A percentile compares a stretch with the other conserved stretches of the same genome.
Conservation (phyloP, 2,329 filamentous ascomycete genomes). For the Aureobasidium sp. region DNA sequence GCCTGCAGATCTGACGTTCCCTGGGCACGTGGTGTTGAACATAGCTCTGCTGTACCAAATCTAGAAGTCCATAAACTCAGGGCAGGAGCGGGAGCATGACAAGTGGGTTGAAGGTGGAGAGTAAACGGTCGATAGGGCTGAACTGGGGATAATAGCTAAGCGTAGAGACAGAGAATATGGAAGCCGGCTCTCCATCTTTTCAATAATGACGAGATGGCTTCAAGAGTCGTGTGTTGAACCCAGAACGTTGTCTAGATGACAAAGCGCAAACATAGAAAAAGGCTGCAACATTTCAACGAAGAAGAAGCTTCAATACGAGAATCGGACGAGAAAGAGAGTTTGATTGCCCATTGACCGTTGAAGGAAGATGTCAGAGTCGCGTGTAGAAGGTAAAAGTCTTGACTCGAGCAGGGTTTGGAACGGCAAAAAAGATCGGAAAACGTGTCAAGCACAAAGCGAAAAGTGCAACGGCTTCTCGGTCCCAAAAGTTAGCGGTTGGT, state of each 20-base stretch:
- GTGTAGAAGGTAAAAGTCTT: background rate
- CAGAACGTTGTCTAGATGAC: background rate
- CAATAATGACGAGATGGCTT: background rate
- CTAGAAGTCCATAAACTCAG: background rate
- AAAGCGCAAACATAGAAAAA: background rate
- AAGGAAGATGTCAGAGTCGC: background rate
- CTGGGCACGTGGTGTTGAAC: background rate
- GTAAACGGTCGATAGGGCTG: slow-evolving; percentile 5
- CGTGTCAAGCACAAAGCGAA: background rate
- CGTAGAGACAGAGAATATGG: background rate
- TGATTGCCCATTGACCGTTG: slow-evolving; percentile 9
- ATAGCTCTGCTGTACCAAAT: background rate
- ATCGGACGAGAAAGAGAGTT: background rate
- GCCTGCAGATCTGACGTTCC: slow-evolving; percentile 3
- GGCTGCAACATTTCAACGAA: background rate
- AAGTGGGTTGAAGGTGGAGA: background rate
- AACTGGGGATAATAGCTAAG: background rate
- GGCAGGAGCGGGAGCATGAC: slow-evolving; percentile 1
- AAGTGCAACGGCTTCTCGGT: background rate
- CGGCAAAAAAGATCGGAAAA: background rate
- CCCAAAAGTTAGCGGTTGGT: background rate
- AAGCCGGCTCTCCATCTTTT: background rate
- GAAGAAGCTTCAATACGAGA: background rate
- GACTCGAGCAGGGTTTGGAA: slow-evolving; percentile 1
- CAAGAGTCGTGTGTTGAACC: background rate